Evolutionary conservation across 2,329 filamentous ascomycete species (phyloP).

Genomic region (Knoxdaviesia capensis): DNA sequence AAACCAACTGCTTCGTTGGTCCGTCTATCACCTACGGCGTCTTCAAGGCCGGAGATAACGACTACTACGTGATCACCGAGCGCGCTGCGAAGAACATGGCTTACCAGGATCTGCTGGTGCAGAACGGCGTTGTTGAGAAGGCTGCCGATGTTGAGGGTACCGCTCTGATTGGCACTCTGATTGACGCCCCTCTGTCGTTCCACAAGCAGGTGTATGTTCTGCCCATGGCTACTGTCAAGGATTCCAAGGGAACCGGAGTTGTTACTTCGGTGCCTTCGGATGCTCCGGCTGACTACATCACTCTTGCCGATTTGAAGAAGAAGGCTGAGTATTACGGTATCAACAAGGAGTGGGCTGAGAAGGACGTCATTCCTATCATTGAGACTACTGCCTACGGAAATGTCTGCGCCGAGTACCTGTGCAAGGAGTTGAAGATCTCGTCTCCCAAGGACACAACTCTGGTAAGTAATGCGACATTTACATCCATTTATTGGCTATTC

Average conservation of each 20-base stretch:
- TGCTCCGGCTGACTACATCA: constrained; percentile 84
- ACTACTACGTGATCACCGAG: constrained; percentile 72
- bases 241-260: constrained; percentile 88
- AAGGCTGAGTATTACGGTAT: constrained; percentile 95
- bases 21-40: constrained; percentile 79
- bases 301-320: constrained; percentile 69
- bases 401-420: constrained; percentile 60
- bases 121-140: constrained; percentile 56
- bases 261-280: constrained; percentile 93
- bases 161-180: constrained; percentile 68
- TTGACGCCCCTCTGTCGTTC: constrained; percentile 73
- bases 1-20: constrained; percentile 87
- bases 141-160: constrained; percentile 57
- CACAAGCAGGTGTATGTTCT: constrained; percentile 73
- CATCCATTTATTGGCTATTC: too few relatives aligned
- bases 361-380: constrained; percentile 78
- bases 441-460: constrained; percentile 79
- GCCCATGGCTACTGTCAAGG: constrained; percentile 85
- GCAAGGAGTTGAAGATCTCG: constrained; percentile 87
- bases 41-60: constrained; percentile 56
- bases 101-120: constrained; percentile 69
- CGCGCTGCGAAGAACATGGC: constrained; percentile 90
- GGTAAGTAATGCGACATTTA: too few relatives aligned
- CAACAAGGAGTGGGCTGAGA: constrained; percentile 86
- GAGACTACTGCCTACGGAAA: constrained; percentile 76